Base-by-base conservation (phyloP, 106 monocot genomes). In the Hemerocallis citrina region DNA sequence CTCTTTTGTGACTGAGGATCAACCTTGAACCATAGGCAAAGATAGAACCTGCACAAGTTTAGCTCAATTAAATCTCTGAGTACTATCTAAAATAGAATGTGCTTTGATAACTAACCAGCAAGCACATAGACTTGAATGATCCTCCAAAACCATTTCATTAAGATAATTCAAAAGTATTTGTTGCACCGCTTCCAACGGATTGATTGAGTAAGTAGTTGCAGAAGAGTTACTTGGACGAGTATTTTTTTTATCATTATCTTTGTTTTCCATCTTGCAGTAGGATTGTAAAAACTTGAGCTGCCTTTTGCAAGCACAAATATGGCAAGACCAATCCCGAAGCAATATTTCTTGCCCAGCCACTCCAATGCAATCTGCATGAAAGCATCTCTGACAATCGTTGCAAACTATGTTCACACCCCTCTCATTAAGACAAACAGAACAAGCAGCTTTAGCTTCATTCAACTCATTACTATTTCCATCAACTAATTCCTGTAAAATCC, bases 1-100 rank as follows among this genome's bases (percentile, higher is more conserved):
- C 57, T 88, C 40, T 92, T 85, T 63, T 79, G 72, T 52, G 77
- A 79, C 44, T 62, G 71, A 44, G 82, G 68, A 59, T 75, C 81
- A 66, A 88, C 88, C 72, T 98, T 98, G 64, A 88, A 81, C 98
- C 98, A 98, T 13, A 72, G 32, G 68, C 84, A 98, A 34, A 92
- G 81, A 67, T 98, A 82, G 59, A 92, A 98, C 98, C 98, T 98
- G 71, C 68, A 84, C 23, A 67, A 37, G 24, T 35, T 36, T 35
- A 62, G 21, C 32, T n/a, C 6, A 31, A 67, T 42, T 68, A 40
- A 54, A 59, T 36, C 59, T 59, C 23, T 59, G 59, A 59, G 13
- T 1, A 39, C 0, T 40, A 40, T 21, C 46, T 52, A 28, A 52
- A 66, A 35, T 31, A 61, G 25, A 12, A 32, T 31, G 29, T 33